These are phyloP conservation scores for Phytopythium chamaehyphon DNA, from an alignment of 352 stramenopile species.

Conservation along the genomic window DNA sequence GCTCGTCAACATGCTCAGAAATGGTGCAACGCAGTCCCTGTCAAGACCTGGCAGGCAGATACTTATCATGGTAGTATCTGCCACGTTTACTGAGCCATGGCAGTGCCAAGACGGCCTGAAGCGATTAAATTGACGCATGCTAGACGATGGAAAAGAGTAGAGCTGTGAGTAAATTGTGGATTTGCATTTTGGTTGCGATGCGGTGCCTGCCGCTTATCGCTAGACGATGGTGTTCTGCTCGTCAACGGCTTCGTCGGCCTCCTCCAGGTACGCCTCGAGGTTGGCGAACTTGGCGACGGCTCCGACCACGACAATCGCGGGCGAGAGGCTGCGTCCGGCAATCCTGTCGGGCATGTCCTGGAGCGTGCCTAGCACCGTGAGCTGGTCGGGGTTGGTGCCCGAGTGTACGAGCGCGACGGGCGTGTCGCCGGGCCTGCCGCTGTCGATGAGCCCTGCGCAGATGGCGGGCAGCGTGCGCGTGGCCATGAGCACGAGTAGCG, in stretches of 20 bases:
- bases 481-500: constrained; percentile 56
- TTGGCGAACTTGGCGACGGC: constrained; percentile 56
- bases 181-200: not conserved
- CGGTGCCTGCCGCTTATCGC: not conserved
- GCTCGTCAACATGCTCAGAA: no score
- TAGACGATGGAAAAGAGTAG: no score
- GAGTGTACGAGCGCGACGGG: constrained; percentile 62
- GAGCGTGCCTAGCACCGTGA: constrained; percentile 46
- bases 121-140: no score
- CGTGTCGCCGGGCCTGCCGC: constrained; percentile 29
- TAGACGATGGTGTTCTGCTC: constrained; percentile 25
- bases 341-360: constrained; percentile 43
- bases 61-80: no score
- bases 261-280: constrained; percentile 48
- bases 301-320: constrained; percentile 64
- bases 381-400: constrained; percentile 50
- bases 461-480: constrained; percentile 50
- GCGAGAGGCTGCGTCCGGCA: constrained; percentile 57
- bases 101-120: no score
- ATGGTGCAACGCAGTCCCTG: no score
- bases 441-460: constrained; percentile 35
- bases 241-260: constrained; percentile 32
- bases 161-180: not conserved
- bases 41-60: no score
- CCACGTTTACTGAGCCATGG: no score